Evolutionary conservation across 208 protist genomes (phyloP).

Genomic region (Wallacemonas sp.): DNA sequence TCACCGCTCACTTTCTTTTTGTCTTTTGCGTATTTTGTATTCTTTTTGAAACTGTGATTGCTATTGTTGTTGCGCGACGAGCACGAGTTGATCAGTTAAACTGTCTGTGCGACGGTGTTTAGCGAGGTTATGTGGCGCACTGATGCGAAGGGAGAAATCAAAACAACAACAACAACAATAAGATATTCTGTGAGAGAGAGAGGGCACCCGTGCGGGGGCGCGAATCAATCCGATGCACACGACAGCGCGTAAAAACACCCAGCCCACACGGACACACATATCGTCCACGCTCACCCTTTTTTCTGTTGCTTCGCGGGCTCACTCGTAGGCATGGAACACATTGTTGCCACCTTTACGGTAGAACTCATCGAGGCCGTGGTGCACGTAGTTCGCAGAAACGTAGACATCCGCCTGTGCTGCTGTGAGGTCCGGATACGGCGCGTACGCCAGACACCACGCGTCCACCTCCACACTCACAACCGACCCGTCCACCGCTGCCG

Average conservation of each 20-base stretch:
- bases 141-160: constrained; percentile 2
- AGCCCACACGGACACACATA: not conserved
- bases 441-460: constrained; percentile 60
- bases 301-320: not conserved
- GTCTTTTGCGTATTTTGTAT: not conserved
- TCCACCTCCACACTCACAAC: constrained; percentile 38
- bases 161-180: not conserved
- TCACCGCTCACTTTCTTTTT: not conserved
- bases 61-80: not conserved
- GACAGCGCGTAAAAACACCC: not conserved
- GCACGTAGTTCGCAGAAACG: constrained; percentile 79
- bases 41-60: not conserved
- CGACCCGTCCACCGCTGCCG: not conserved
- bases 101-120: not conserved
- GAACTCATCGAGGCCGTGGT: constrained; percentile 70
- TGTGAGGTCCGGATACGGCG: constrained; percentile 68
- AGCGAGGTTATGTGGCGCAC: no score
- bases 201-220: no score
- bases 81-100: not conserved
- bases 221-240: no score
- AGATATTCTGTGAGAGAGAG: not conserved
- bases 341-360: constrained; percentile 77
- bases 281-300: not conserved
- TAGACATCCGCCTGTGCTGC: constrained; percentile 61
- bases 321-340: constrained; percentile 60